A percentile compares a stretch with the other conserved stretches of the same genome.
Evolutionary conservation across 2,329 filamentous ascomycete species (phyloP).

Genomic region (Stachybotrys echinatus): DNA sequence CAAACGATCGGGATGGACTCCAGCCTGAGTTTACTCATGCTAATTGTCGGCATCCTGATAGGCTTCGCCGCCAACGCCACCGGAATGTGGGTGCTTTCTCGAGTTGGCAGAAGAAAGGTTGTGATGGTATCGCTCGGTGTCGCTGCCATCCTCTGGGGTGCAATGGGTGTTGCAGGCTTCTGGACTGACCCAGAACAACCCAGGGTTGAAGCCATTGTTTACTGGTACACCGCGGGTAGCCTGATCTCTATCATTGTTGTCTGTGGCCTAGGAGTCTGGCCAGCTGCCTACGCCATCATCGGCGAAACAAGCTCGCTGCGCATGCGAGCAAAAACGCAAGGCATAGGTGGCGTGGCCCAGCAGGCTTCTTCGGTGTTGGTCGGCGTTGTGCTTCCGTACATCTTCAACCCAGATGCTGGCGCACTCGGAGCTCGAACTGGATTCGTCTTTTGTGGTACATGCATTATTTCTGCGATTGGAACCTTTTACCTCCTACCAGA

Average conservation of each 20-base stretch:
- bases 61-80: constrained; percentile 38
- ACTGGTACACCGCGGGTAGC: constrained; percentile 5
- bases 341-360: constrained; percentile 32
- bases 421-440: constrained; percentile 33
- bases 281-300: constrained; percentile 31
- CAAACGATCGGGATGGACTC: constrained; percentile 23
- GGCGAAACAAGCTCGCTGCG: constrained; percentile 19
- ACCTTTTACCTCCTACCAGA: constrained; percentile 30
- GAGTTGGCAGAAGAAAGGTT: constrained; percentile 33
- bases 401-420: constrained; percentile 22
- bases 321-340: constrained; percentile 22
- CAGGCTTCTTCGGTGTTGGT: constrained; percentile 27
- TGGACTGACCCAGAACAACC: neutral
- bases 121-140: constrained; percentile 26
- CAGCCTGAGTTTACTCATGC: constrained; percentile 31
- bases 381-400: constrained; percentile 17
- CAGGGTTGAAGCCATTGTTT: neutral
- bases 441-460: constrained; percentile 31
- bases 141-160: constrained; percentile 32
- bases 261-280: constrained; percentile 35
- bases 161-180: constrained; percentile 31
- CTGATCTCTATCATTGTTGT: constrained; percentile 36
- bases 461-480: constrained; percentile 30
- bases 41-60: constrained; percentile 38
- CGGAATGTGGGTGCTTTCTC: constrained; percentile 37